Evolutionary conservation across 2,329 filamentous ascomycete genomes (phyloP), one percentile per base, ranked within the genome.

Genomic region (Bipolaris gigantea): DNA sequence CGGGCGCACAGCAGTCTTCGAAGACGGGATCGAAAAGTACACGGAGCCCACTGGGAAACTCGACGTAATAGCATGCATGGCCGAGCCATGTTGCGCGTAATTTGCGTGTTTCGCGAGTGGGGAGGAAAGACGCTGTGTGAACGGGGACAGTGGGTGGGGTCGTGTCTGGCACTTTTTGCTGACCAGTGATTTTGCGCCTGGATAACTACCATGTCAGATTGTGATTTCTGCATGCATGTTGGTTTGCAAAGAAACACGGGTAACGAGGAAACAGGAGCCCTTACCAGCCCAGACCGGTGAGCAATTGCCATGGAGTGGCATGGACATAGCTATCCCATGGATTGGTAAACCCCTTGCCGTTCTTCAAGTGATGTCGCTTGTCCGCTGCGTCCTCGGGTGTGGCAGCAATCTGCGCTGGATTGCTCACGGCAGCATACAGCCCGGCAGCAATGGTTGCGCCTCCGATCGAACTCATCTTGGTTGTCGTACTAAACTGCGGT

Each of bases 21-120:
- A 97, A 96, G 32, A 97, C 92, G 1, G 93, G 93, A 69, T 97
- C 93, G 72, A 96, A 97, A 3, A 97, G 83, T 3, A 96, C 90
- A 50, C 93, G 86, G 48, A 97, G 80, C 0, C 93, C 93, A 13
- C 84, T 83, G 1, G 92, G 91, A 66, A 92, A 97, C 74, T 97
- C 93, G 63, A 96, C 85, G 67, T 90, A 92, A 78, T 92, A 96
- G 78, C 92, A 96, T 3, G 93, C 92, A 73, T 97, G 93, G 33
- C 93, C 93, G 2, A 97, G 85, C 93, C 93, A 97, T 36, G 93
- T 97, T 32, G 92, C 90, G 49, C 92, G 86, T 21, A 97, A 81
- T 36, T 83, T 80, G 16, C 75, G 60, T 2, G 82, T 83, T 4
- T 80, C 75, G 50, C 89, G 84, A 13, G 78, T 77, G 1, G 84